Percentiles rank a stretch among this genome's conserved stretches.
Conservation (phyloP, 371 early-diverging fungal species). For the Nosema granulosis region DNA sequence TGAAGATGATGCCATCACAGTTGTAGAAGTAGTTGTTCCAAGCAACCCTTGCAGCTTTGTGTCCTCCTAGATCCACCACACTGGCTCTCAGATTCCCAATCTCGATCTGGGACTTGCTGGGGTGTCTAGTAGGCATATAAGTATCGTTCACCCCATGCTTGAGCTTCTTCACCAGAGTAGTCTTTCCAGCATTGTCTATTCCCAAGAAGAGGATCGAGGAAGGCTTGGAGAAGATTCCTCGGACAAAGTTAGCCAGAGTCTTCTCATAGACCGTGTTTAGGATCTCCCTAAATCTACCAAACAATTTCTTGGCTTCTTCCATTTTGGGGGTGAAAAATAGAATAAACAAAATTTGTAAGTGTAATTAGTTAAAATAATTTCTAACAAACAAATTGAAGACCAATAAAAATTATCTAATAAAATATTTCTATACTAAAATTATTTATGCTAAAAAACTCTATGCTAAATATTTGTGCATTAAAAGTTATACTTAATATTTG, state of each 20-base stretch:
- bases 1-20: slow-evolving; percentile 67
- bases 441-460: too few species aligned
- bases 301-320: slow-evolving; percentile 7
- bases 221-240: slow-evolving; percentile 71
- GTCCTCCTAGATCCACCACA: slow-evolving; percentile 67
- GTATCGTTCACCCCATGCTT: slow-evolving; percentile 92
- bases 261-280: slow-evolving; percentile 46
- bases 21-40: slow-evolving; percentile 67
- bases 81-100: slow-evolving; percentile 66
- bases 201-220: slow-evolving; percentile 97
- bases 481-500: too few species aligned
- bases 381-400: too few species aligned
- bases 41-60: slow-evolving; percentile 62
- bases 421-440: too few species aligned
- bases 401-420: too few species aligned
- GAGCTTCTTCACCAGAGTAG: slow-evolving; percentile 94
- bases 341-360: not conserved
- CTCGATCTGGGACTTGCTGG: slow-evolving; percentile 58
- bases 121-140: slow-evolving; percentile 88
- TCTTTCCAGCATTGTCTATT: slow-evolving; percentile 98
- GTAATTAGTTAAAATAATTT: not conserved
- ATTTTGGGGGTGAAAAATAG: not conserved
- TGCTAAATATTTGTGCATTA: too few species aligned
- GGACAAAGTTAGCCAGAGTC: slow-evolving; percentile 50
- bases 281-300: slow-evolving; percentile 23